Percentiles rank a stretch among this genome's conserved stretches.
These are phyloP conservation scores for Sugiyamaella chiloensis DNA, from an alignment of 805 yeast genomes.

Conservation along the genomic window DNA sequence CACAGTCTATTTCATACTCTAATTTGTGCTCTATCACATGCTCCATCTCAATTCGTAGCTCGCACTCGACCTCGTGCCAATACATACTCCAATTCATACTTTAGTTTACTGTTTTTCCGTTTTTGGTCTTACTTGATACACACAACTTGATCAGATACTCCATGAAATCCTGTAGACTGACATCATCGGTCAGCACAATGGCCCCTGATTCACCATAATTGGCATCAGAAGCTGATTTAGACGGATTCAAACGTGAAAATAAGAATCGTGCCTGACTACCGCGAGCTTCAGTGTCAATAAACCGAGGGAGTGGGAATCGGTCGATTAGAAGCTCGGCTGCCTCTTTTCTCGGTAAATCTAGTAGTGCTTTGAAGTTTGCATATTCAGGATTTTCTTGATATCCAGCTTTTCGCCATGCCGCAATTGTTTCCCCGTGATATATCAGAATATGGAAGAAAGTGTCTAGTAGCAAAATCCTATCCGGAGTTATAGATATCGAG, in stretches of 20 bases:
- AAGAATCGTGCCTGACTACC: conserved; percentile 95
- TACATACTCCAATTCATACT: neutral
- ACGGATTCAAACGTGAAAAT: conserved; percentile 86
- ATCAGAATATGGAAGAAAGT: conserved; percentile 92
- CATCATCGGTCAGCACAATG: conserved; percentile 92
- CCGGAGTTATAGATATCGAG: conserved; percentile 81
- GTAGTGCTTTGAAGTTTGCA: conserved; percentile 72
- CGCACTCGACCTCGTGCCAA: no score
- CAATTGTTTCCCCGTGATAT: conserved; percentile 87
- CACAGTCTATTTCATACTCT: no score
- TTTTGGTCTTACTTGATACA: conserved; percentile 38
- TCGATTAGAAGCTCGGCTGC: conserved; percentile 86
- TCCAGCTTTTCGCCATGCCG: conserved; percentile 89
- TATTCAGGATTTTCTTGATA: conserved; percentile 86
- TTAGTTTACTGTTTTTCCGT: neutral
- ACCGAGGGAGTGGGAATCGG: conserved; percentile 92
- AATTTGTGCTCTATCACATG: no score
- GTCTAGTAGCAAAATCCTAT: conserved; percentile 77
- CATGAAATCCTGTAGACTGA: conserved; percentile 86
- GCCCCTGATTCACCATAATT: conserved; percentile 37
- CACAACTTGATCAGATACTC: conserved; percentile 82
- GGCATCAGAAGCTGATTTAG: conserved; percentile 62
- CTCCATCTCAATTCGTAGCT: no score
- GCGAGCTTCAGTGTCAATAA: conserved; percentile 92
- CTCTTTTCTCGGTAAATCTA: conserved; percentile 81